Evolutionary conservation across 768 basidiomycete genomes (phyloP).

Genomic region (Boletus vermiculosoides): DNA sequence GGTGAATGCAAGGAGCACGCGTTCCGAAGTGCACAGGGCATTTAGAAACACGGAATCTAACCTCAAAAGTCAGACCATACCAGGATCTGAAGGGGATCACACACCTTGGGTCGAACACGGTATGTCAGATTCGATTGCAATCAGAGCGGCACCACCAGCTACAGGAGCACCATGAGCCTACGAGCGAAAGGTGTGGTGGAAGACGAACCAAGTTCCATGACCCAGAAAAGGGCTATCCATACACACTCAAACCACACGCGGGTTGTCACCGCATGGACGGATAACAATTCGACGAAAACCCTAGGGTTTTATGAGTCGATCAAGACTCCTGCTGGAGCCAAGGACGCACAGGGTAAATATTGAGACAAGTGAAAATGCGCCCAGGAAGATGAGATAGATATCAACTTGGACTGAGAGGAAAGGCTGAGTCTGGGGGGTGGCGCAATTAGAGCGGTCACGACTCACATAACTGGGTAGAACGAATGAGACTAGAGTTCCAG

Average conservation of each 20-base stretch:
- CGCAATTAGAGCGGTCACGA: conserved; percentile 7
- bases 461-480: conserved; percentile 41
- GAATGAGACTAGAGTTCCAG: conserved; percentile 62
- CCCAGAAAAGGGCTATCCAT: conserved; percentile 59
- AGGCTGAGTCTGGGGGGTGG: conserved; percentile 10
- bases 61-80: not conserved
- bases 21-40: conserved; percentile 48
- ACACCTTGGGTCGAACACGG: conserved; percentile 38
- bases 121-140: conserved; percentile 37
- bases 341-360: conserved; percentile 57
- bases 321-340: not conserved
- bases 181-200: not conserved
- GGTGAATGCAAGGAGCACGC: conserved; percentile 56
- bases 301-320: conserved; percentile 28
- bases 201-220: conserved; percentile 57
- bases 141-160: conserved; percentile 55
- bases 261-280: conserved; percentile 48
- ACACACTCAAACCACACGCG: conserved; percentile 71
- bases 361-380: conserved; percentile 54
- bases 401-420: conserved; percentile 45
- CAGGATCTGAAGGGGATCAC: not conserved
- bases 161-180: conserved; percentile 5
- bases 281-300: conserved; percentile 58
- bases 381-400: conserved; percentile 57
- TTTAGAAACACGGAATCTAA: not conserved